phyloP scores from a whole-genome alignment of 768 basidiomycete species.

The Galerina marginata region DNA sequence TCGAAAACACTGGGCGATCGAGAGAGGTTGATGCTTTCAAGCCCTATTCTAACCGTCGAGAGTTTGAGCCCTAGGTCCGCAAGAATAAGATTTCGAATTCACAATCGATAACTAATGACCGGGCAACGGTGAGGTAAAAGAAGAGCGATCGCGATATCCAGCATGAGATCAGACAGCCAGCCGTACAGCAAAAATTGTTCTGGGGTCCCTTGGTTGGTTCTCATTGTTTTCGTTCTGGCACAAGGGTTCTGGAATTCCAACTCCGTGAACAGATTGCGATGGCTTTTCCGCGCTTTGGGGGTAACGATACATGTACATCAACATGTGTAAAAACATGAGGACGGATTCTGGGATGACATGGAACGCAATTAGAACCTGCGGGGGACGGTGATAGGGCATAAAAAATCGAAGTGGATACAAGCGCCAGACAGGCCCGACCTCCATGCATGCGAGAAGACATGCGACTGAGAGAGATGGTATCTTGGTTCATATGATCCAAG shows the following conservation, averaged over 20 bases:
- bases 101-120: slow-evolving; percentile 14
- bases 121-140: slow-evolving; percentile 38
- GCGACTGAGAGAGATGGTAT: slow-evolving; percentile 1
- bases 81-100: slow-evolving; percentile 7
- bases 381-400: slow-evolving; percentile 7
- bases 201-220: slow-evolving; percentile 14
- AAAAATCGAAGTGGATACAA: slow-evolving; percentile 16
- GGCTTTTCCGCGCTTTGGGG: slow-evolving; percentile 9
- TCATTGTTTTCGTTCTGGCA: slow-evolving; percentile 4
- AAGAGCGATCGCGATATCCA: slow-evolving; percentile 15
- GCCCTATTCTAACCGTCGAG: slow-evolving; percentile 1
- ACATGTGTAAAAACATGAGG: slow-evolving; percentile 50
- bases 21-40: background rate
- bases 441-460: slow-evolving; percentile 4
- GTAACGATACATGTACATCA: slow-evolving; percentile 32
- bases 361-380: slow-evolving; percentile 17
- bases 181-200: slow-evolving; percentile 12
- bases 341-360: slow-evolving; percentile 24
- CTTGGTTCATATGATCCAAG: slow-evolving; percentile 6
- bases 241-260: slow-evolving; percentile 20
- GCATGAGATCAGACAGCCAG: slow-evolving; percentile 2
- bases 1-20: background rate
- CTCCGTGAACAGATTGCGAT: slow-evolving; percentile 11
- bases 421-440: slow-evolving; percentile 13
- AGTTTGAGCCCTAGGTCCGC: background rate